Percentiles rank a stretch among this genome's conserved stretches.
Conservation (phyloP, 345 rosid genomes). For the Lenwebbia sp. region DNA sequence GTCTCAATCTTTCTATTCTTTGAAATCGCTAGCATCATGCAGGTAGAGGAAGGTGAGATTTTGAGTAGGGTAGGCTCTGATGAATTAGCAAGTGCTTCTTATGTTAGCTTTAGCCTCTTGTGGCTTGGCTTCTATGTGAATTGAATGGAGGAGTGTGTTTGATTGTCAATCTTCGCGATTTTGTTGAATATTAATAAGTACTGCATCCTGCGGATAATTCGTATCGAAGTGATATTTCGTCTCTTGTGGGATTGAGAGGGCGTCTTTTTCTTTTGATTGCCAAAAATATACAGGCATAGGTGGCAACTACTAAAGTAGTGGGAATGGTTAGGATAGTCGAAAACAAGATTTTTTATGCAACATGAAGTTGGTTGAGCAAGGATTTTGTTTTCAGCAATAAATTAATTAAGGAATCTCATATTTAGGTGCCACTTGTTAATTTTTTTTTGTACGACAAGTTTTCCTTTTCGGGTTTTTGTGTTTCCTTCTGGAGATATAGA, state of each 20-base stretch:
- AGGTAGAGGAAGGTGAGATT: neutral
- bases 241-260: neutral
- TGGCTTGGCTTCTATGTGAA: neutral
- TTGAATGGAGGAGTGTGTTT: neutral
- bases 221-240: neutral
- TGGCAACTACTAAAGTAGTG: neutral
- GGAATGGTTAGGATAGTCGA: neutral
- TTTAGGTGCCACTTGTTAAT: neutral
- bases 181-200: neutral
- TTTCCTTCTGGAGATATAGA: neutral
- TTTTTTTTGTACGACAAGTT: neutral
- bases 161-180: neutral
- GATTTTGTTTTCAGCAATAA: neutral
- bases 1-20: neutral
- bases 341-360: neutral
- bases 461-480: neutral
- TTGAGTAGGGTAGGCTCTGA: neutral
- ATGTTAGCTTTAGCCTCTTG: neutral
- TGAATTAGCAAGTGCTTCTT: neutral
- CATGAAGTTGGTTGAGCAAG: neutral
- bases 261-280: neutral
- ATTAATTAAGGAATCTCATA: neutral
- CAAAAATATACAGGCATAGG: neutral
- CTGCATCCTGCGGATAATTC: neutral
- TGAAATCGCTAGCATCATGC: neutral